Evolutionary conservation across 768 basidiomycete species (phyloP).

Genomic region (Naganishia vishniacii): DNA sequence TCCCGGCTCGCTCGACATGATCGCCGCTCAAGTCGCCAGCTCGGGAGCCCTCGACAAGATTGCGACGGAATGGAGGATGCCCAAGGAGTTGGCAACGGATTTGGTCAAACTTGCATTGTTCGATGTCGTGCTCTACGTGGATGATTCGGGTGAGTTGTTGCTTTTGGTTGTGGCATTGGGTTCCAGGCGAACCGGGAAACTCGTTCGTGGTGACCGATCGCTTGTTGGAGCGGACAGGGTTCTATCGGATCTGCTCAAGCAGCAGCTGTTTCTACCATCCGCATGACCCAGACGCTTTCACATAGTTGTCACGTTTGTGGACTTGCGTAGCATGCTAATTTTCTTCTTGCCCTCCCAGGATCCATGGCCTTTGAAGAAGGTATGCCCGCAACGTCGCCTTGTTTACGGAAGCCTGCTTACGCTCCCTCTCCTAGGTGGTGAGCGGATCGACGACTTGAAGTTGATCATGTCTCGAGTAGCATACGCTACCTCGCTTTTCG

Average conservation of each 20-base stretch:
- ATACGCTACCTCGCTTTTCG: slow-evolving; percentile 48
- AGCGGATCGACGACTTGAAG: slow-evolving; percentile 51
- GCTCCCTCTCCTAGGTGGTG: slow-evolving; percentile 14
- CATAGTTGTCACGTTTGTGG: too few relatives aligned
- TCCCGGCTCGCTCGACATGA: slow-evolving; percentile 46
- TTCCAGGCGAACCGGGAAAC: too few relatives aligned
- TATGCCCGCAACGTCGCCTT: slow-evolving; percentile 34
- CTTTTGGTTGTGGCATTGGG: too few relatives aligned
- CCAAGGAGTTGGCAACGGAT: slow-evolving; percentile 51
- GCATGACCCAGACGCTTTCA: too few relatives aligned
- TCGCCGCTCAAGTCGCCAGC: slow-evolving; percentile 48
- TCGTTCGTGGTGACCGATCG: too few relatives aligned
- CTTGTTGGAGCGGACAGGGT: too few relatives aligned
- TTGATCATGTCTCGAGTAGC: slow-evolving; percentile 49
- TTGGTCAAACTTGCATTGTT: slow-evolving; percentile 50
- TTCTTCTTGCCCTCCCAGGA: too few relatives aligned
- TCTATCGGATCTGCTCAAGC: too few relatives aligned
- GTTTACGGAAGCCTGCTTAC: background rate
- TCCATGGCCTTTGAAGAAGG: slow-evolving; percentile 25
- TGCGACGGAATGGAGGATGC: slow-evolving; percentile 47
- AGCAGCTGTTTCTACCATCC: too few relatives aligned
- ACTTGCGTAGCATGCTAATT: too few relatives aligned
- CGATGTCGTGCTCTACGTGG: slow-evolving; percentile 43
- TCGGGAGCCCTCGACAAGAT: slow-evolving; percentile 47
- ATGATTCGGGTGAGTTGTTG: slow-evolving; percentile 10